phyloP scores from a whole-genome alignment of 768 basidiomycete species.

The Cubamyces sp. region DNA sequence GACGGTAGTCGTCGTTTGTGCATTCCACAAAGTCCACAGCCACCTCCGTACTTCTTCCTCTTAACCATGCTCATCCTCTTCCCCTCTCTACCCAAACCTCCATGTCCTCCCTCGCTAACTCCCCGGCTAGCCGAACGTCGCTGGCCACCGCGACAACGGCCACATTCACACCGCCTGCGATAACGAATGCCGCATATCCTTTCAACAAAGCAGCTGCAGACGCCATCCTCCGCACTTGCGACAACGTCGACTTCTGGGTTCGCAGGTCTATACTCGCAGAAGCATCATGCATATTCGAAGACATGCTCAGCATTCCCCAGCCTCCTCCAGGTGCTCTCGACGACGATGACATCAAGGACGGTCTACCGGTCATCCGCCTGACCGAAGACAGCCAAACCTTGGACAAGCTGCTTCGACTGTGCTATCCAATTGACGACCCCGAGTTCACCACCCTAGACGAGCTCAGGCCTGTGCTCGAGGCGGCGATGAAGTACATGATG shows the following conservation, averaged over 20 bases:
- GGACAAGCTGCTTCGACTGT: slow-evolving; percentile 23
- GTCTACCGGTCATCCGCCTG: slow-evolving; percentile 23
- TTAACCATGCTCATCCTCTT: background rate
- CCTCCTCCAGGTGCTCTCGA: slow-evolving; percentile 11
- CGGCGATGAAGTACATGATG: slow-evolving; percentile 31
- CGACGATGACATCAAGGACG: slow-evolving; percentile 18
- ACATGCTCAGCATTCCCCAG: slow-evolving; percentile 29
- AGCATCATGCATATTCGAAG: slow-evolving; percentile 26
- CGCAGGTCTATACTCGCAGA: slow-evolving; percentile 21
- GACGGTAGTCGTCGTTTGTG: background rate
- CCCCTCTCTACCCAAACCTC: background rate
- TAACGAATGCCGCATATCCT: slow-evolving; percentile 18
- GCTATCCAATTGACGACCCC: slow-evolving; percentile 27
- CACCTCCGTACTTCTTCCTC: slow-evolving; percentile 5
- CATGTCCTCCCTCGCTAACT: slow-evolving; percentile 3
- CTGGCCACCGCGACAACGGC: background rate
- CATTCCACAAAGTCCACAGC: slow-evolving; percentile 14
- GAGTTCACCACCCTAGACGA: slow-evolving; percentile 21
- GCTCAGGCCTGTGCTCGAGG: slow-evolving; percentile 27
- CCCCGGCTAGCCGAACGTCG: background rate
- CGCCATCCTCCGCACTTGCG: slow-evolving; percentile 23
- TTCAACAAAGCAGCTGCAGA: slow-evolving; percentile 29
- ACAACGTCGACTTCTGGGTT: slow-evolving; percentile 27
- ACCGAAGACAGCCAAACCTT: slow-evolving; percentile 22
- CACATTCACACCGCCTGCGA: background rate